Conservation (phyloP, 2,329 filamentous ascomycete species). For the Stemphylium vesicarium region DNA sequence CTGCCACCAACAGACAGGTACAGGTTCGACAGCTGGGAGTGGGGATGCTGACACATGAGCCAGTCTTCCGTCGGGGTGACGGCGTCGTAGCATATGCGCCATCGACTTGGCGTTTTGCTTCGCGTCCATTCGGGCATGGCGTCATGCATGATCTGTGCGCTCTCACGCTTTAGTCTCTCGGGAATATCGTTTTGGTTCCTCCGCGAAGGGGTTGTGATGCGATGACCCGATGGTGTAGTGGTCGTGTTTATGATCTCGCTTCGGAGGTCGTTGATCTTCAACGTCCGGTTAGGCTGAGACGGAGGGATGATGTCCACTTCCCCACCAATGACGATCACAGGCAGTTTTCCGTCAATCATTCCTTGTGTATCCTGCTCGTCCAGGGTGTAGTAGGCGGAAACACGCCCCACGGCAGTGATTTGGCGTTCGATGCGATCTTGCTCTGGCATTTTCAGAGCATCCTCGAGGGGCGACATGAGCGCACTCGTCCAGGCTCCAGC, state of each 20-base stretch:
- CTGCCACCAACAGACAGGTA: conserved; percentile 68
- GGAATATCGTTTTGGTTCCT: conserved; percentile 54
- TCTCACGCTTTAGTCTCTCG: conserved; percentile 53
- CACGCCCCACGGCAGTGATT: conserved; percentile 63
- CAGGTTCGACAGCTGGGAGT: conserved; percentile 58
- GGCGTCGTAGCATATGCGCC: conserved; percentile 64
- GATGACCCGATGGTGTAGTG: conserved; percentile 55
- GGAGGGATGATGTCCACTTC: conserved; percentile 58
- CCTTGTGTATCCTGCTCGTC: conserved; percentile 52
- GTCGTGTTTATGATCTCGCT: conserved; percentile 63
- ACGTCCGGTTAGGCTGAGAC: conserved; percentile 53
- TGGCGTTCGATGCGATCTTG: conserved; percentile 60
- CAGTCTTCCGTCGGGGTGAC: conserved; percentile 69
- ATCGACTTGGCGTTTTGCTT: conserved; percentile 48
- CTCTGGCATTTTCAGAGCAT: conserved; percentile 51
- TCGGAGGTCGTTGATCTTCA: conserved; percentile 67
- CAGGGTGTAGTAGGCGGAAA: conserved; percentile 64
- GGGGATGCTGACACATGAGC: conserved; percentile 61
- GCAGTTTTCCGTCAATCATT: conserved; percentile 58
- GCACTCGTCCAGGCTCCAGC: conserved; percentile 65
- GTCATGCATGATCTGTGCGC: conserved; percentile 33
- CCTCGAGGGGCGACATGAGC: conserved; percentile 59
- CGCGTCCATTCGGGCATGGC: conserved; percentile 44
- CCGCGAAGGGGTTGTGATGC: conserved; percentile 60
- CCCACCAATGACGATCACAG: conserved; percentile 60